A percentile compares a stretch with the other conserved stretches of the same genome.
phyloP scores from a whole-genome alignment of 208 protist genomes.

The Trypanosoma mega region DNA sequence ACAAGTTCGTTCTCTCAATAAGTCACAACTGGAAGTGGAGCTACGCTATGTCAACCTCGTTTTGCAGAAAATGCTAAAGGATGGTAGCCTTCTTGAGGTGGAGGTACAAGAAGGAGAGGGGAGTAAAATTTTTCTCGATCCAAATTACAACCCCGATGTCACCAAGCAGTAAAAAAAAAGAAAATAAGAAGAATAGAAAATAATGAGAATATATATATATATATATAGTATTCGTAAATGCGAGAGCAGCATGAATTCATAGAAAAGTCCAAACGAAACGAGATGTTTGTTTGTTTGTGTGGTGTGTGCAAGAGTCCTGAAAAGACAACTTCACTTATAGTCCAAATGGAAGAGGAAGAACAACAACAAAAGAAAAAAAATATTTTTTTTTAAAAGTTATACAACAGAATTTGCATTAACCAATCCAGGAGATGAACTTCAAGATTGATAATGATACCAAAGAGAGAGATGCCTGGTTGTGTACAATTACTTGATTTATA shows the following conservation, averaged over 20 bases:
- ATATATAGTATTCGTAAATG: conserved; percentile 14
- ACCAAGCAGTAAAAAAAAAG: conserved; percentile 30
- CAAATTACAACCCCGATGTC: conserved; percentile 83
- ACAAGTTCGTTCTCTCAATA: conserved; percentile 79
- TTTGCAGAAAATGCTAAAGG: conserved; percentile 70
- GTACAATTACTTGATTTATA: conserved; percentile 5
- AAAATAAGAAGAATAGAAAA: conserved; percentile 13
- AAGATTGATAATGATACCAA: no score
- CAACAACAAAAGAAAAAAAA: no score
- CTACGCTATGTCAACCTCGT: conserved; percentile 78
- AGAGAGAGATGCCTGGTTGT: no score
- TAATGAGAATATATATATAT: conserved; percentile 3
- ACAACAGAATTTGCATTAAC: no score
- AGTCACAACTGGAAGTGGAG: conserved; percentile 78
- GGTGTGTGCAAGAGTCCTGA: no score
- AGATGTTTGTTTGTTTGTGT: no score
- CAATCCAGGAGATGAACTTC: no score
- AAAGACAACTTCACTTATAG: no score
- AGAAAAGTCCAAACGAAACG: no score
- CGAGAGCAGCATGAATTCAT: no score
- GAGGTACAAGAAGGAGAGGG: conserved; percentile 61
- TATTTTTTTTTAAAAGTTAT: no score
- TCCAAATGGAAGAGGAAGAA: no score
- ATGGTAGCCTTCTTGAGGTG: conserved; percentile 87
- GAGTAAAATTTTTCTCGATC: conserved; percentile 76